Conservation (phyloP, 108 stramenopile genomes). For the Schizochytrium sp. region DNA sequence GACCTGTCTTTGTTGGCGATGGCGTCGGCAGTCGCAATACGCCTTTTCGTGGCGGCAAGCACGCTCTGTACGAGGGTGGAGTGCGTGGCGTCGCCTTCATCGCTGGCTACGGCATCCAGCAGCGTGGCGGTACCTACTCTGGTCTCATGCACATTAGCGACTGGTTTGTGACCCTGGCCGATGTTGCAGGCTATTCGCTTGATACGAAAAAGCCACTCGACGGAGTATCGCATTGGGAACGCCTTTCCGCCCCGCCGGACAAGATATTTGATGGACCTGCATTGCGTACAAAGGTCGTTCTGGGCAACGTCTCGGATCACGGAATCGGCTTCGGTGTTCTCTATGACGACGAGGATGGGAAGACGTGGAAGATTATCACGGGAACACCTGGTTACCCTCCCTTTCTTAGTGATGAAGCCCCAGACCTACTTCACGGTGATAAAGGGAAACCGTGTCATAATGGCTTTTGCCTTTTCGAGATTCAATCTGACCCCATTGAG, state of each 20-base stretch:
- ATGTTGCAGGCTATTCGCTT: background rate
- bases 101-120: background rate
- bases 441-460: background rate
- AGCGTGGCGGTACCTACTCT: background rate
- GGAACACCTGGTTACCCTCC: background rate
- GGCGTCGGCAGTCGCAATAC: background rate
- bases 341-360: background rate
- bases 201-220: background rate
- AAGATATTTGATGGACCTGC: background rate
- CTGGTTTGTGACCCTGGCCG: background rate
- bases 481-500: background rate
- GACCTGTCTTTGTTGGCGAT: background rate
- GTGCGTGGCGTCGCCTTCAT: background rate
- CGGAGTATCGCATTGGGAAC: background rate
- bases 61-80: background rate
- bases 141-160: background rate
- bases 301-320: background rate
- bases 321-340: background rate
- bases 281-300: background rate
- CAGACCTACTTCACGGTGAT: background rate
- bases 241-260: background rate
- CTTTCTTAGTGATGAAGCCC: background rate
- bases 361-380: background rate
- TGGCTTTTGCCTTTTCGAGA: background rate
- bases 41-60: background rate